Evolutionary conservation across 192 early-diverging fungal species (phyloP).

Genomic region (Dissophora globulifera): DNA sequence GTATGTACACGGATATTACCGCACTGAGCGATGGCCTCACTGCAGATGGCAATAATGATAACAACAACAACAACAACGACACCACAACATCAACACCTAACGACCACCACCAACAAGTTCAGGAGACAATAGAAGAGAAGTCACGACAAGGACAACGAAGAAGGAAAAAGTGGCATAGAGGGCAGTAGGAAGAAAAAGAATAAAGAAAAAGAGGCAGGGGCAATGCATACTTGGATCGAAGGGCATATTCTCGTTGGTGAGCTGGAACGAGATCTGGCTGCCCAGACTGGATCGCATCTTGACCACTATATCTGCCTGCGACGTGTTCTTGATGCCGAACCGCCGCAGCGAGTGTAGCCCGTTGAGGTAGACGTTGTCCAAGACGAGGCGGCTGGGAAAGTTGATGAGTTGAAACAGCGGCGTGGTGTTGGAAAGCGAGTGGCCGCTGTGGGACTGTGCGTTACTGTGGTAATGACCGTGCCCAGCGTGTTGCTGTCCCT

Average conservation of each 20-base stretch:
- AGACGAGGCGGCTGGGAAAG: constrained; percentile 65
- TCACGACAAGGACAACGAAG: too few relatives aligned
- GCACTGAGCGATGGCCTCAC: background rate
- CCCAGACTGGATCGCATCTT: constrained; percentile 85
- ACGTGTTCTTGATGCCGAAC: constrained; percentile 78
- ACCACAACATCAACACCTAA: background rate
- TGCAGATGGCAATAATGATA: background rate
- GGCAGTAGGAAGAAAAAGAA: background rate
- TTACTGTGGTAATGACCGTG: constrained; percentile 15
- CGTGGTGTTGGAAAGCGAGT: constrained; percentile 15
- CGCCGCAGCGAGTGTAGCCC: constrained; percentile 81
- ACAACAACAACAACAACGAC: background rate
- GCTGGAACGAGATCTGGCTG: constrained; percentile 84
- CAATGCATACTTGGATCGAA: constrained; percentile 56
- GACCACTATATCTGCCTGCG: constrained; percentile 65
- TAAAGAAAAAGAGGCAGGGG: background rate
- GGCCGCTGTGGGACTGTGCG: background rate
- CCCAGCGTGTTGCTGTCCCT: background rate
- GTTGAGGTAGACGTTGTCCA: constrained; percentile 88
- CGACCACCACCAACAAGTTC: too few relatives aligned
- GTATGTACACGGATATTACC: background rate
- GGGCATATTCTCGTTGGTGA: constrained; percentile 85
- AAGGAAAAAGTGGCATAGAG: background rate
- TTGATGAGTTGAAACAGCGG: constrained; percentile 65
- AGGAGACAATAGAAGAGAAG: too few relatives aligned